These are phyloP conservation scores for Yarrowia sp. DNA, from an alignment of 805 yeast species.

Conservation along the genomic window DNA sequence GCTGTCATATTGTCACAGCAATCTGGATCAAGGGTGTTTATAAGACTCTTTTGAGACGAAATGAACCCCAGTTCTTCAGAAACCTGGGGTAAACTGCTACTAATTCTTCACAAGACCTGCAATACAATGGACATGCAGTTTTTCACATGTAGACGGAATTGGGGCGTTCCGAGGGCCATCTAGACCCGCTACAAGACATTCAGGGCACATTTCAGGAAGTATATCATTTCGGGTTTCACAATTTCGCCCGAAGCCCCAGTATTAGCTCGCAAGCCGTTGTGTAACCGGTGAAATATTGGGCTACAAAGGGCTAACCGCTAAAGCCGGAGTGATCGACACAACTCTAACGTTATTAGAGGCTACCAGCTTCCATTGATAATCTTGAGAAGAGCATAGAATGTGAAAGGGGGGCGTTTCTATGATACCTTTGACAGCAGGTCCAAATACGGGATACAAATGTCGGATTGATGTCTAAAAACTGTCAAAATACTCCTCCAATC, in stretches of 20 bases:
- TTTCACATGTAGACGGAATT: neutral
- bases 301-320: constrained; percentile 9
- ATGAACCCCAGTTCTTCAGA: too few relatives aligned
- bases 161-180: neutral
- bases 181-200: too few relatives aligned
- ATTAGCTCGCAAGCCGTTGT: neutral
- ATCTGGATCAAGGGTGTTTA: too few relatives aligned
- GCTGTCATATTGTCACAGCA: too few relatives aligned
- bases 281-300: too few relatives aligned
- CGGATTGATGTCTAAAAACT: too few relatives aligned
- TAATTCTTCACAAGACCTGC: too few relatives aligned
- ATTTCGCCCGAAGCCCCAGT: neutral
- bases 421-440: too few relatives aligned
- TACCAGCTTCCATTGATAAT: neutral
- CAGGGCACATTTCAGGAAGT: neutral
- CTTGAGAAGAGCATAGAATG: neutral
- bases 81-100: constrained; percentile 5
- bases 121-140: neutral
- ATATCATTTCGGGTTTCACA: neutral
- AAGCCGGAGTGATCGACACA: constrained; percentile 25
- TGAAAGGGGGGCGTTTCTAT: neutral
- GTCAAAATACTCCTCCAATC: too few relatives aligned
- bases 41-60: too few relatives aligned
- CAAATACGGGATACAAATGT: too few relatives aligned
- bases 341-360: neutral